phyloP scores from a whole-genome alignment of 2,329 filamentous ascomycete genomes.

The Epichloe baconii region DNA sequence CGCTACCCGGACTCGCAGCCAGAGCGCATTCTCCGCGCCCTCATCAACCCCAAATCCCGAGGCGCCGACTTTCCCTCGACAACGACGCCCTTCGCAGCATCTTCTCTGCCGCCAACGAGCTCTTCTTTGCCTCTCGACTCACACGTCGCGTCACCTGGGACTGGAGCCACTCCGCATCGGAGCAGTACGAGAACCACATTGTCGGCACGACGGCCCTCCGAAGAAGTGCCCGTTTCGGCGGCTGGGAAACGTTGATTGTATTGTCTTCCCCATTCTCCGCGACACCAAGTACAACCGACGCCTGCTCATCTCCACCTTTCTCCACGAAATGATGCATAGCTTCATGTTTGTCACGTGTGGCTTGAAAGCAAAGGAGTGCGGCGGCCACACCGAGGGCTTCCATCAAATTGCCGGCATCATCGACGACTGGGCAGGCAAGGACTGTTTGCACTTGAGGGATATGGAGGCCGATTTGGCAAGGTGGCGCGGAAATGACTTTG shows the following conservation, averaged over 20 bases:
- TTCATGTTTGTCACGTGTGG: slow-evolving; percentile 52
- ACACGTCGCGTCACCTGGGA: slow-evolving; percentile 47
- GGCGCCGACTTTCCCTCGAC: slow-evolving; percentile 40
- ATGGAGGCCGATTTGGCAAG: slow-evolving; percentile 49
- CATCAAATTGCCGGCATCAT: slow-evolving; percentile 44
- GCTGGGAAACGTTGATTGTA: slow-evolving; percentile 50
- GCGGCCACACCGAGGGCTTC: slow-evolving; percentile 50
- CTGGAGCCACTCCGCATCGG: slow-evolving; percentile 40
- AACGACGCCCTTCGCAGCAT: slow-evolving; percentile 43
- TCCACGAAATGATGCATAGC: slow-evolving; percentile 56
- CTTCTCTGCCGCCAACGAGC: slow-evolving; percentile 46
- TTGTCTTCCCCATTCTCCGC: slow-evolving; percentile 46
- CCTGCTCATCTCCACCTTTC: slow-evolving; percentile 49
- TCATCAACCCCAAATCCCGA: slow-evolving; percentile 37
- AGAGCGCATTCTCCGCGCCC: slow-evolving; percentile 42
- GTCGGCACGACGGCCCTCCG: slow-evolving; percentile 51
- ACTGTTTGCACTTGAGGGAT: slow-evolving; percentile 40
- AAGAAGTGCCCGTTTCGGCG: slow-evolving; percentile 28
- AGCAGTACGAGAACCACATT: slow-evolving; percentile 39
- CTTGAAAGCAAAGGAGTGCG: slow-evolving; percentile 38
- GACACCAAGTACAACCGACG: slow-evolving; percentile 43
- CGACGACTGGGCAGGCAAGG: slow-evolving; percentile 45
- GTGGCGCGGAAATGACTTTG: slow-evolving; percentile 26
- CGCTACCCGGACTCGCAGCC: slow-evolving; percentile 37
- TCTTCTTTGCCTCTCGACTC: slow-evolving; percentile 47